phyloP scores from a whole-genome alignment of 257 asterid species.

The Forsythia suspensa region DNA sequence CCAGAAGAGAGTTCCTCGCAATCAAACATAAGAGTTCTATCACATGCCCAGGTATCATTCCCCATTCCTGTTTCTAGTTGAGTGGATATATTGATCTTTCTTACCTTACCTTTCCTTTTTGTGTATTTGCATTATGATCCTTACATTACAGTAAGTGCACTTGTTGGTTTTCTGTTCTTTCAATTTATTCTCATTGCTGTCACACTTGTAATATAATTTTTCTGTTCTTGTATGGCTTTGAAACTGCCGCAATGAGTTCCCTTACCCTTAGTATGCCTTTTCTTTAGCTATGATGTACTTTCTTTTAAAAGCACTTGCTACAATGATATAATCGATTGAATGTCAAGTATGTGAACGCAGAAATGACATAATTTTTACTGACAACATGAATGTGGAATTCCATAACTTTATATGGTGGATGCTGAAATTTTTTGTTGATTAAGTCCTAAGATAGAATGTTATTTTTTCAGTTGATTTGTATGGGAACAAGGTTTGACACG shows the following conservation, averaged over 20 bases:
- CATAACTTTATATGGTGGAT: neutral
- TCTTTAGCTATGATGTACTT: conserved; percentile 2
- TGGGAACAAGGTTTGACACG: neutral
- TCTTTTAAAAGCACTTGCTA: neutral
- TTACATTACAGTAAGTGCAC: neutral
- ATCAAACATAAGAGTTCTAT: conserved; percentile 53
- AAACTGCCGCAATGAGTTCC: conserved; percentile 2
- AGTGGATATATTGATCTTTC: conserved; percentile 11
- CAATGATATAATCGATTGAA: neutral
- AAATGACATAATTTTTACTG: neutral
- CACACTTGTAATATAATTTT: neutral
- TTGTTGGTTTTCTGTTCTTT: neutral
- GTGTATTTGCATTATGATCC: neutral
- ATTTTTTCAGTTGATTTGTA: neutral
- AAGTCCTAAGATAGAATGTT: conserved; percentile 1
- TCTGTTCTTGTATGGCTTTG: conserved; percentile 9
- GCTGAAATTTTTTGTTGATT: conserved; percentile 6
- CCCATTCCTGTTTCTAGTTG: conserved; percentile 23
- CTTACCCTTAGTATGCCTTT: neutral
- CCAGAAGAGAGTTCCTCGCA: conserved; percentile 35
- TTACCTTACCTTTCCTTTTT: neutral
- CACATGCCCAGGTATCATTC: conserved; percentile 73
- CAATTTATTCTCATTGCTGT: conserved; percentile 11
- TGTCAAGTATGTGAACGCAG: neutral
- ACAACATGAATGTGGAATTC: conserved; percentile 9